Evolutionary conservation across 2,329 filamentous ascomycete species (phyloP), one percentile per base, ranked within the genome.

Genomic region (Claviceps spartinae): DNA sequence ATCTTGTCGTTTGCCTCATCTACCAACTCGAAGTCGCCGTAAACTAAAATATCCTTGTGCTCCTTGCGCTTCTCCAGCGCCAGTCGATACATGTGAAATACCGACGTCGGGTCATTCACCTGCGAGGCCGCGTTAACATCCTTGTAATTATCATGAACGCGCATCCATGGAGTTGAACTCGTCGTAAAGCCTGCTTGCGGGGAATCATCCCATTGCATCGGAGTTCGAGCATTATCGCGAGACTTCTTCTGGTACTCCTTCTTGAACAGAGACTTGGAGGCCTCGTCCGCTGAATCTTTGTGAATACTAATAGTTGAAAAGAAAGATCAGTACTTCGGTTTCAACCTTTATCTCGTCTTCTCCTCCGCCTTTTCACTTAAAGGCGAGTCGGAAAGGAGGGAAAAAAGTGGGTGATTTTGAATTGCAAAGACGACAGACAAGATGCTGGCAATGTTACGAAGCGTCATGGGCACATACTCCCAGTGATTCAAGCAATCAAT

Each of bases 161-260:
- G 74, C 77, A 88, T 88, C 85, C 85, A 89, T 2, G 84, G 82
- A 51, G 71, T 72, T 4, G 62, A 63, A 8, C 66, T 67, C 1
- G 69, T 69, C 0, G 82, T 81, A 67, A 88, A 89, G 11, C 85
- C 85, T 0, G 72, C 83, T 54, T 87, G 75, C 0, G 67, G 60
- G 1, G 66, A 69, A n/a, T 65, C 60, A 55, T 80, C 73, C 85
- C 85, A 89, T 61, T 87, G 83, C 65, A 89, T 82, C 0, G 85
- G 85, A 0, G 82, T 81, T 46, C 85, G 74, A 7, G 79, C 80
- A 63, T 89, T 85, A 64, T 89, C 85, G 22, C 85, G 67, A 7
- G 76, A 79, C 61, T 81, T 79, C 56, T 73, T 69, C 54, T 78
- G 75, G 59, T 82, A 71, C n/a, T 77, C 71, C 7, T 57, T 56